Evolutionary conservation across 768 basidiomycete species (phyloP).

Genomic region (Pleurotus sapidus): DNA sequence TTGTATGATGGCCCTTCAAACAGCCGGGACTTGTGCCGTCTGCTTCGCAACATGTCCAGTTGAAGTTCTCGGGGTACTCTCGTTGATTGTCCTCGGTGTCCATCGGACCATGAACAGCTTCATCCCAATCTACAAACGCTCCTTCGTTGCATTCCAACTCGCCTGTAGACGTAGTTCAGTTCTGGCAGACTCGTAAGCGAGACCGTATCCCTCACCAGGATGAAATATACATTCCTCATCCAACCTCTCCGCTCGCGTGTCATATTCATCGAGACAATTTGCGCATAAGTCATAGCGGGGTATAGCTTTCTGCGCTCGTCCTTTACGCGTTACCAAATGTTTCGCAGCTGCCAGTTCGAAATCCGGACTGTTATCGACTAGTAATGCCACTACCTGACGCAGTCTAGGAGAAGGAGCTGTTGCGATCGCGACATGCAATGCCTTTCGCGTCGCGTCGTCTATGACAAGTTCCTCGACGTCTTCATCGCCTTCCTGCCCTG

Average conservation of each 20-base stretch:
- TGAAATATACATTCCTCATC: slow-evolving; percentile 48
- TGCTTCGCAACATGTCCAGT: slow-evolving; percentile 49
- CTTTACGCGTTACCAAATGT: slow-evolving; percentile 39
- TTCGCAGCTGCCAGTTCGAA: slow-evolving; percentile 40
- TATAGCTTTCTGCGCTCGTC: slow-evolving; percentile 30
- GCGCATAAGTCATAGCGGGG: slow-evolving; percentile 45
- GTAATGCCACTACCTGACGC: slow-evolving; percentile 33
- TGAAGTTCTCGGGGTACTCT: slow-evolving; percentile 44
- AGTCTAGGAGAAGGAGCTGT: slow-evolving; percentile 41
- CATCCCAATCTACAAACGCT: slow-evolving; percentile 45
- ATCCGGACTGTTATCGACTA: slow-evolving; percentile 37
- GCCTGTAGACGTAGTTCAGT: slow-evolving; percentile 24
- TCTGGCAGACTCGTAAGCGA: neutral
- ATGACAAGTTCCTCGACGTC: neutral
- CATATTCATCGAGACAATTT: slow-evolving; percentile 47
- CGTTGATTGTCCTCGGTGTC: slow-evolving; percentile 36
- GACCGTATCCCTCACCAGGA: slow-evolving; percentile 36
- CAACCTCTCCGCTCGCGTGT: slow-evolving; percentile 31
- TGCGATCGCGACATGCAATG: slow-evolving; percentile 39
- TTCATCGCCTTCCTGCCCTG: neutral
- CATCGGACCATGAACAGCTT: slow-evolving; percentile 43
- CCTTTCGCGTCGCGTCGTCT: slow-evolving; percentile 11
- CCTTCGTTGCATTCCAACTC: slow-evolving; percentile 37
- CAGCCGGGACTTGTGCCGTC: slow-evolving; percentile 36
- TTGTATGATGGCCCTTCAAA: slow-evolving; percentile 31